Evolutionary conservation across 2,329 filamentous ascomycete species (phyloP), one percentile per base, ranked within the genome.

Genomic region (Paraconiothyrium brasiliense): DNA sequence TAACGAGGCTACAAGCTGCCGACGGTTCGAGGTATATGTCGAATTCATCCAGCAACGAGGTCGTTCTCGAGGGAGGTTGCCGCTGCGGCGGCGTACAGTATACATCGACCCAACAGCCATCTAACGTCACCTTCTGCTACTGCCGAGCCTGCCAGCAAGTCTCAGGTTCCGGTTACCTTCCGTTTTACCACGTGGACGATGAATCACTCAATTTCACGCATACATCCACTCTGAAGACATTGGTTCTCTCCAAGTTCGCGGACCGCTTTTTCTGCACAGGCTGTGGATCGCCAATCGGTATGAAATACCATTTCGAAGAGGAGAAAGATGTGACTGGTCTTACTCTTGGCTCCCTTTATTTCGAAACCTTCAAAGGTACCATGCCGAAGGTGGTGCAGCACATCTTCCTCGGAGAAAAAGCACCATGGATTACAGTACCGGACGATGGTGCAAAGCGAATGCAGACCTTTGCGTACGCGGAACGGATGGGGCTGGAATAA

Each of bases 111-210:
- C 63, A 62, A 1, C 66, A 74, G 0, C 81, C 83, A 0, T 69
- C 65, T 13, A 61, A 70, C 27, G 69, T 83, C 32, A 76, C 73
- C 20, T 70, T 80, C 58, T 86, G 83, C 69, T 78, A 85, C 67
- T 86, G 84, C 66, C 72, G 70, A n/a, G 79, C 79, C 44, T 86
- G 84, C 63, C 82, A 83, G 59, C 81, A 82, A 66, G 62, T 83
- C 43, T 81, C 83, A 2, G 83, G 84, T 13, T 80, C 78, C 3
- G 78, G 79, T 1, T 85, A 78, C 60, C 72, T 84, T 39, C 75
- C 79, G 3, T 85, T 83, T 62, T 73, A 76, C 8, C 61, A 74
- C 9, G 79, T 84, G 44, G 70, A 77, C 0, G 63, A 61, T 41
- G 59, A 66, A 8, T 63, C 74, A 30, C 63, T 85, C 46, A 75